A percentile compares a stretch with the other conserved stretches of the same genome.
phyloP scores from a whole-genome alignment of 768 basidiomycete species.

The Clavulina sp. region DNA sequence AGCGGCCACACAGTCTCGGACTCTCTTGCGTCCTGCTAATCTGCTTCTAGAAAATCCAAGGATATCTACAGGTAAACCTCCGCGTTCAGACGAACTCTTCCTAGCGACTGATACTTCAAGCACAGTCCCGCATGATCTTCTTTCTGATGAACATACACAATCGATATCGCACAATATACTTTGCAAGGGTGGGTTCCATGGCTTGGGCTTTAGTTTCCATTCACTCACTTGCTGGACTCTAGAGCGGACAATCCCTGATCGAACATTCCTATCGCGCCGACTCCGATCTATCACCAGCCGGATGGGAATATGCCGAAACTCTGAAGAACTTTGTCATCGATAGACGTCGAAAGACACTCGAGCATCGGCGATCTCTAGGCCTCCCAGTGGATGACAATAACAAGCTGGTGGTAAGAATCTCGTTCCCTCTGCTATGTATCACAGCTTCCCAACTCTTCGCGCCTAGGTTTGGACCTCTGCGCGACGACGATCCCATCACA shows the following conservation, averaged over 20 bases:
- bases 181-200: constrained; percentile 57
- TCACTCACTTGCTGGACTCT: background rate
- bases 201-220: background rate
- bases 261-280: constrained; percentile 99
- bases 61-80: constrained; percentile 57
- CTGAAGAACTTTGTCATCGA: constrained; percentile 83
- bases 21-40: background rate
- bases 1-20: constrained; percentile 15
- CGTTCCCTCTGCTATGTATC: constrained; percentile 6
- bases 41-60: constrained; percentile 49
- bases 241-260: constrained; percentile 97
- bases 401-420: constrained; percentile 14
- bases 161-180: constrained; percentile 81
- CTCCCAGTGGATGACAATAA: constrained; percentile 17
- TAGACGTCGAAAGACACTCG: constrained; percentile 56
- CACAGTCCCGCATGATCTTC: constrained; percentile 83
- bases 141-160: constrained; percentile 99
- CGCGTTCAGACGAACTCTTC: background rate
- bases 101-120: background rate
- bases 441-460: too few species aligned
- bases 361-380: constrained; percentile 29
- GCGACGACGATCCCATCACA: constrained; percentile 80
- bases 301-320: constrained; percentile 86
- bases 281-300: constrained; percentile 84
- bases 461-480: constrained; percentile 92